Evolutionary conservation across 345 rosid species (phyloP), one percentile per base, ranked within the genome.

Genomic region (Trapa bicornis): DNA sequence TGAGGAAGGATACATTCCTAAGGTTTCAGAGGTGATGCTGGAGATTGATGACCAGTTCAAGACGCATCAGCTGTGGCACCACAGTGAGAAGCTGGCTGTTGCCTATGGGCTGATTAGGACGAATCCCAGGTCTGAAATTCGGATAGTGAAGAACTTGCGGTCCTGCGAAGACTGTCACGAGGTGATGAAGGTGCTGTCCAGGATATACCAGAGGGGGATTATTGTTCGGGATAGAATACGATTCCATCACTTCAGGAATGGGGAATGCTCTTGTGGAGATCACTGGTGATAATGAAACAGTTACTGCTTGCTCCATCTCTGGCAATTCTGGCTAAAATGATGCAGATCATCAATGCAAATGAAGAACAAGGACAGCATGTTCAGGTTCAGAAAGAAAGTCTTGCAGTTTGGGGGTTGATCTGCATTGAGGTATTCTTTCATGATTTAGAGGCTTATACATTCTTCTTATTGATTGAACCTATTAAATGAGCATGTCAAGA

Each of bases 121-220:
- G 43, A 37, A 32, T 56, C 69, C 60, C 2, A 69, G 64, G 56
- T 54, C 64, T 5, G 65, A 65, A 36, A 71, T 71, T 3, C 68
- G 74, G 74, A 65, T 71, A 37, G 74, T 71, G 65, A 71, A 71
- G 67, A 71, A 71, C 69, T 37, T 71, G 74, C n/a, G 74, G 54
- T 71, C 74, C 16, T 71, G 74, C 29, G 74, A 71, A 64, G 74
- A 71, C 48, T 71, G 74, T 63, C 74, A 71, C 6, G 74, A 22
- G 2, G 74, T 71, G n/a, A 71, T 71, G 74, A 71, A 71, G 47
- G 43, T 71, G 41, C 29, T 65, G 41, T 71, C 74, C 36, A 71
- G 22, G 69, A 65, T 71, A 33, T 71, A 65, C 68, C 48, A 29
- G 11, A 71, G 65, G 58, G 58, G 57, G 35, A 65, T 71, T 37